Conservation (phyloP, 179 eudicot genomes). For the Gypsophila paniculata region DNA sequence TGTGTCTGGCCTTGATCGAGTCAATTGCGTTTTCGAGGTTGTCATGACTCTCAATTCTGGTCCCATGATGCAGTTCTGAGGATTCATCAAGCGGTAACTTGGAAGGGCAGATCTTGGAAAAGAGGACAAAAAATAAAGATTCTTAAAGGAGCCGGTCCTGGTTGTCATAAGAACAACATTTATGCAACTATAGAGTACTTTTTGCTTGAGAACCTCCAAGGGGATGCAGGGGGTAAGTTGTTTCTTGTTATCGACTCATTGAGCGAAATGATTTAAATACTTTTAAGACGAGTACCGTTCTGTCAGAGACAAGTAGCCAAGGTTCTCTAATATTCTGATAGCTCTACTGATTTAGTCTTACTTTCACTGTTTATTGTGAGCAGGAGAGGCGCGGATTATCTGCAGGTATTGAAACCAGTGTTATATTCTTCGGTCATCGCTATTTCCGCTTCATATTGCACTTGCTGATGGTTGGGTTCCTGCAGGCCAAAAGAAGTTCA, state of each 20-base stretch:
- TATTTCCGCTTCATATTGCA: not conserved
- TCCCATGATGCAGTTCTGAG: slow-evolving; percentile 43
- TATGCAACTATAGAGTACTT: slow-evolving; percentile 66
- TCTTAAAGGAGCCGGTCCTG: slow-evolving; percentile 67
- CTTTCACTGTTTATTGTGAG: not conserved
- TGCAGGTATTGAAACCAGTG: slow-evolving; percentile 47
- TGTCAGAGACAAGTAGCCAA: not conserved
- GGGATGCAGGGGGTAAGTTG: slow-evolving; percentile 67
- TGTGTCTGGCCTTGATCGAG: not conserved
- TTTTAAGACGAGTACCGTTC: not conserved
- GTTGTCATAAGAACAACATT: slow-evolving; percentile 40
- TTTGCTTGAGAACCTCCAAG: slow-evolving; percentile 58
- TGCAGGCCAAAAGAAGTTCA: slow-evolving; percentile 53
- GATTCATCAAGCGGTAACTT: slow-evolving; percentile 44
- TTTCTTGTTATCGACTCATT: not conserved
- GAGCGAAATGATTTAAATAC: not conserved
- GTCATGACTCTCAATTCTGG: slow-evolving; percentile 3
- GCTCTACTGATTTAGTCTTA: not conserved
- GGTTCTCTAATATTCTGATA: not conserved
- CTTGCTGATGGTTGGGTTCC: slow-evolving; percentile 19
- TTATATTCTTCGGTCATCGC: not conserved
- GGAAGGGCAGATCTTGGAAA: slow-evolving; percentile 55
- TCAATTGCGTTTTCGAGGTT: not conserved
- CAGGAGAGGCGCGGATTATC: slow-evolving; percentile 67
- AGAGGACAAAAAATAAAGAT: slow-evolving; percentile 64